These are phyloP conservation scores for Schoenoplectus triqueter DNA, from an alignment of 202 grass and related monocot genomes.

Conservation along the genomic window DNA sequence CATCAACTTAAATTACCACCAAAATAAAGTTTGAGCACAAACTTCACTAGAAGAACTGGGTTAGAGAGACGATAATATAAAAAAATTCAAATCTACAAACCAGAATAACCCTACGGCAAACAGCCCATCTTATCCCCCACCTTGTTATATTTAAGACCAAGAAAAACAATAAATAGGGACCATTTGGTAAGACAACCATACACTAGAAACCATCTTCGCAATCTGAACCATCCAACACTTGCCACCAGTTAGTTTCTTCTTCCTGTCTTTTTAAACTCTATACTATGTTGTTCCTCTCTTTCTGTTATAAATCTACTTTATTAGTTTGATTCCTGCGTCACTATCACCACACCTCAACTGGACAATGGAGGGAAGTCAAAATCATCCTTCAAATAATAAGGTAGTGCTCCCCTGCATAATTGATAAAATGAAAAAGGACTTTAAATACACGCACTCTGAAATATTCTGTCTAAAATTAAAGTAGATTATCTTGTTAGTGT, in stretches of 20 bases:
- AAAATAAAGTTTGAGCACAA: constrained; percentile 30
- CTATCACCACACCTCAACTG: constrained; percentile 29
- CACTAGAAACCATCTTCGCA: constrained; percentile 9
- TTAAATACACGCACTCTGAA: neutral
- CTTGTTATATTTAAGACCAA: constrained; percentile 15
- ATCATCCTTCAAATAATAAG: constrained; percentile 66
- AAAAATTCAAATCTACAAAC: constrained; percentile 29
- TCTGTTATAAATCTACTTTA: constrained; percentile 30
- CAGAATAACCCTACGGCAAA: neutral
- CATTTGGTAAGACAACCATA: constrained; percentile 28
- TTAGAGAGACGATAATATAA: neutral
- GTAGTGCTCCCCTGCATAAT: constrained; percentile 49
- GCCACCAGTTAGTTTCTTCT: constrained; percentile 56
- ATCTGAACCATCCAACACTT: constrained; percentile 35
- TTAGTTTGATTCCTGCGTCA: constrained; percentile 37
- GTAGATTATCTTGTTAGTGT: too few relatives aligned
- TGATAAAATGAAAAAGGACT: constrained; percentile 11
- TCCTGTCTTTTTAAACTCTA: constrained; percentile 37
- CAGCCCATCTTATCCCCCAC: constrained; percentile 17
- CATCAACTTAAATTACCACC: neutral
- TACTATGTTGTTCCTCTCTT: constrained; percentile 26
- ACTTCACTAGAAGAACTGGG: constrained; percentile 8
- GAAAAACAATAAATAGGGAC: neutral
- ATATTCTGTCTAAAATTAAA: constrained; percentile 1
- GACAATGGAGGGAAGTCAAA: constrained; percentile 73